Evolutionary conservation across 768 basidiomycete genomes (phyloP).

Genomic region (Panellus pusillus): DNA sequence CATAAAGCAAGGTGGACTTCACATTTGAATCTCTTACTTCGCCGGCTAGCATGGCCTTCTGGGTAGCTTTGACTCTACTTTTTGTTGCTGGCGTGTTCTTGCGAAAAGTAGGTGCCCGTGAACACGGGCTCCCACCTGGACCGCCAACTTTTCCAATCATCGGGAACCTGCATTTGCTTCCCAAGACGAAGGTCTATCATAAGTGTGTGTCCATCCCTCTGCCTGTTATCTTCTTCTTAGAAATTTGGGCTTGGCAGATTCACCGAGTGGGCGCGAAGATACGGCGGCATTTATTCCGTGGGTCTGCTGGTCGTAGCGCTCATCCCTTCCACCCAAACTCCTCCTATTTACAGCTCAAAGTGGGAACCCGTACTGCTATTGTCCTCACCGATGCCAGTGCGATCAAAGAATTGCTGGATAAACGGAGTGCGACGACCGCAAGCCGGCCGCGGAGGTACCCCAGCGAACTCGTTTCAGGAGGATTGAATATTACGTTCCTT

Average conservation of each 20-base stretch:
- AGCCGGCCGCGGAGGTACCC: conserved; percentile 28
- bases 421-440: conserved; percentile 20
- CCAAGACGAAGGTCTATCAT: neutral
- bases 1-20: too few species aligned
- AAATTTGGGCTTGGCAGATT: conserved; percentile 17
- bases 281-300: conserved; percentile 30
- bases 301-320: neutral
- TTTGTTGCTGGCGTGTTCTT: neutral
- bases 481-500: conserved; percentile 5
- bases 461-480: conserved; percentile 20
- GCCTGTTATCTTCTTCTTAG: neutral
- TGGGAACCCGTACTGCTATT: conserved; percentile 5
- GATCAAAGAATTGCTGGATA: conserved; percentile 9
- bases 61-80: neutral
- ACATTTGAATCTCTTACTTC: too few species aligned
- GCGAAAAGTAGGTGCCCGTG: neutral
- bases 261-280: conserved; percentile 28
- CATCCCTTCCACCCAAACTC: too few species aligned
- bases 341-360: conserved; percentile 1
- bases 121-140: neutral
- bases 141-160: neutral
- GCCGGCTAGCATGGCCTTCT: neutral
- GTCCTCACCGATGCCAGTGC: conserved; percentile 6
- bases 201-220: neutral
- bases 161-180: neutral